Evolutionary conservation across 371 early-diverging fungal genomes (phyloP).

Genomic region (Funneliformis caledonium): DNA sequence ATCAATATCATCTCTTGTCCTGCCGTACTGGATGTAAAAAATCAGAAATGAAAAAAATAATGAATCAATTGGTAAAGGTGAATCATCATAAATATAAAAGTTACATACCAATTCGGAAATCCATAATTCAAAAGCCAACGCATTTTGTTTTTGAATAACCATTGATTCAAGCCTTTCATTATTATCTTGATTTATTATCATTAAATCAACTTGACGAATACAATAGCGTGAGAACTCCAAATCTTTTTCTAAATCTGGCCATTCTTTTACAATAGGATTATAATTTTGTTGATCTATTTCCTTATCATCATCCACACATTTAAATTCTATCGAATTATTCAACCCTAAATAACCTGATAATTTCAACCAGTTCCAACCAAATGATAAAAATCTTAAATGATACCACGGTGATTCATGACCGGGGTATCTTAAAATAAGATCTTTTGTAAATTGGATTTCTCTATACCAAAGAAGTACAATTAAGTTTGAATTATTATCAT

Average conservation of each 20-base stretch:
- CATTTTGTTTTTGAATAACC: slow-evolving; percentile 5
- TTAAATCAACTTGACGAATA: not conserved
- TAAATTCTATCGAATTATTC: not conserved
- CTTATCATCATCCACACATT: not conserved
- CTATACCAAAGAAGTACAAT: slow-evolving; percentile 44
- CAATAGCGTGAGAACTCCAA: slow-evolving; percentile 5
- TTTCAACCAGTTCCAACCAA: slow-evolving; percentile 47
- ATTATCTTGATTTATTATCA: not conserved
- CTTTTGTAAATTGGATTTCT: slow-evolving; percentile 49
- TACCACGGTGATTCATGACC: slow-evolving; percentile 67
- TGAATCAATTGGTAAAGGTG: not conserved
- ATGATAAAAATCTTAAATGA: slow-evolving; percentile 56
- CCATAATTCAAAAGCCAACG: slow-evolving; percentile 22
- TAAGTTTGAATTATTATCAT: slow-evolving; percentile 39
- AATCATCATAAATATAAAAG: not conserved
- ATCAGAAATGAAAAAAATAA: not conserved
- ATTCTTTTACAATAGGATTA: not conserved
- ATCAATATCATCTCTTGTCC: not conserved
- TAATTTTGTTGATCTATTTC: not conserved
- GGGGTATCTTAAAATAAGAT: slow-evolving; percentile 53
- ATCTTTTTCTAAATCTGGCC: slow-evolving; percentile 11
- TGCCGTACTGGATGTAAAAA: not conserved
- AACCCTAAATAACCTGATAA: not conserved
- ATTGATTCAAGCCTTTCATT: not conserved
- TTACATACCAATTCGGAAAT: slow-evolving; percentile 19